Conservation (phyloP, 352 stramenopile genomes). For the Pythium rishiriense region DNA sequence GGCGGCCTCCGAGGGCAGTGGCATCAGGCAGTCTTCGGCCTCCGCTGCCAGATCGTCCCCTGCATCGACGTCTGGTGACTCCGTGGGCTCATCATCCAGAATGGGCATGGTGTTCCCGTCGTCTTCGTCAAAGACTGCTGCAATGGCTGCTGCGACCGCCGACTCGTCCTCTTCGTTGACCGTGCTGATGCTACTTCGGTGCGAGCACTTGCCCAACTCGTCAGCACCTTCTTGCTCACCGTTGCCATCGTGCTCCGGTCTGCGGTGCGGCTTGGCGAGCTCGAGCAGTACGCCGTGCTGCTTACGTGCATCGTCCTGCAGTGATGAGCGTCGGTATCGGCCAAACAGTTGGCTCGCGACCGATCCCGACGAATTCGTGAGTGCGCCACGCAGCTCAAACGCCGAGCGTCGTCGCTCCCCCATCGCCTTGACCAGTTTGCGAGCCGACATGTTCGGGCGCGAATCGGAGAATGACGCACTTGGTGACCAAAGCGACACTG, state of each 20-base stretch:
- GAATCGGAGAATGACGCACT: neutral
- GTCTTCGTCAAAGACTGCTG: slow-evolving; percentile 1
- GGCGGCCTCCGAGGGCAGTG: neutral
- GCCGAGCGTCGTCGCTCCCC: slow-evolving; percentile 6
- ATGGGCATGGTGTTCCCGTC: too few species aligned
- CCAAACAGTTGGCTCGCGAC: slow-evolving; percentile 12
- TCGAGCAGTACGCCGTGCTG: neutral
- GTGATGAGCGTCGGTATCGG: slow-evolving; percentile 8
- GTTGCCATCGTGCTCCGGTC: neutral
- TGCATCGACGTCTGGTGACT: neutral
- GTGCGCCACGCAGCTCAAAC: neutral
- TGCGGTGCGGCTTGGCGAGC: neutral
- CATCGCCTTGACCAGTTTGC: neutral
- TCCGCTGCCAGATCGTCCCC: neutral
- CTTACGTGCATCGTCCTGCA: slow-evolving; percentile 4
- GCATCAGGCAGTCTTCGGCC: slow-evolving; percentile 3
- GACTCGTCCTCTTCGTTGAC: slow-evolving; percentile 10
- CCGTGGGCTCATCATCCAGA: neutral
- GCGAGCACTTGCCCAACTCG: neutral
- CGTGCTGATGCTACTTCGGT: slow-evolving; percentile 15
- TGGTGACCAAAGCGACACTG: too few species aligned
- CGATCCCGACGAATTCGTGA: neutral
- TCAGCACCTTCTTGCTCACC: neutral
- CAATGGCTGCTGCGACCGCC: neutral
- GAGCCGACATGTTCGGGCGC: neutral